These are phyloP conservation scores for Cladosporium sphaerospermum DNA, from an alignment of 2,329 filamentous ascomycete species.

Conservation along the genomic window DNA sequence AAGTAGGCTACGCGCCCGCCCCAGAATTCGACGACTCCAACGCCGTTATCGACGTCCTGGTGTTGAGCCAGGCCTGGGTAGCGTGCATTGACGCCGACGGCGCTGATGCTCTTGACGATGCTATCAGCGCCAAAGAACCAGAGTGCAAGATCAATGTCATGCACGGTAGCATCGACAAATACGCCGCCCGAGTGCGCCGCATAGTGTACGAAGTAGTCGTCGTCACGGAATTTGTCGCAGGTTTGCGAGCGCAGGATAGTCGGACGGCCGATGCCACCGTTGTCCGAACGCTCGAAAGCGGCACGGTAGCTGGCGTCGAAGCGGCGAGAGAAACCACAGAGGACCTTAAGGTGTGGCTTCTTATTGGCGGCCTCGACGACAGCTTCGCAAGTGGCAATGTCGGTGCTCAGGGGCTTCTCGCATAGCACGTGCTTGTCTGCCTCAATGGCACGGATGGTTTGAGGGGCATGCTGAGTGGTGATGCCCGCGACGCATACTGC, in stretches of 20 bases:
- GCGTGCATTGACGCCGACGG: constrained; percentile 22
- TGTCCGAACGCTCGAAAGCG: constrained; percentile 30
- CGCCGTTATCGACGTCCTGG: constrained; percentile 40
- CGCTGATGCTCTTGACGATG: constrained; percentile 30
- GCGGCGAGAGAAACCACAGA: constrained; percentile 41
- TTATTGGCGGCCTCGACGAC: constrained; percentile 33
- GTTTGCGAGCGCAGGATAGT: constrained; percentile 39
- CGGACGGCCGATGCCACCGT: constrained; percentile 35
- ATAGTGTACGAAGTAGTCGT: constrained; percentile 40
- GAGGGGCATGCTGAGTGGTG: constrained; percentile 50
- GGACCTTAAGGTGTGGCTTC: constrained; percentile 36
- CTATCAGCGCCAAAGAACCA: constrained; percentile 35
- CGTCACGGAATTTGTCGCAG: constrained; percentile 34
- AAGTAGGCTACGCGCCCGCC: constrained; percentile 41
- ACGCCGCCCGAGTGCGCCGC: constrained; percentile 37
- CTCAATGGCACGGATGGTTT: constrained; percentile 51
- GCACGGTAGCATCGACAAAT: constrained; percentile 40
- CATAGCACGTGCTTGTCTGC: constrained; percentile 51
- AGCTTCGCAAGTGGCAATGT: constrained; percentile 16
- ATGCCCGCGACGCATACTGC: constrained; percentile 51
- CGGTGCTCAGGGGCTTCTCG: constrained; percentile 43
- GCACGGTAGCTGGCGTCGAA: constrained; percentile 40
- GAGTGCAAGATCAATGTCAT: constrained; percentile 41
- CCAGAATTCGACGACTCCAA: constrained; percentile 41
- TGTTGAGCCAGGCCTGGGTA: constrained; percentile 35